These are phyloP conservation scores for Mycena capillaripes DNA, from an alignment of 768 basidiomycete genomes.

Conservation along the genomic window DNA sequence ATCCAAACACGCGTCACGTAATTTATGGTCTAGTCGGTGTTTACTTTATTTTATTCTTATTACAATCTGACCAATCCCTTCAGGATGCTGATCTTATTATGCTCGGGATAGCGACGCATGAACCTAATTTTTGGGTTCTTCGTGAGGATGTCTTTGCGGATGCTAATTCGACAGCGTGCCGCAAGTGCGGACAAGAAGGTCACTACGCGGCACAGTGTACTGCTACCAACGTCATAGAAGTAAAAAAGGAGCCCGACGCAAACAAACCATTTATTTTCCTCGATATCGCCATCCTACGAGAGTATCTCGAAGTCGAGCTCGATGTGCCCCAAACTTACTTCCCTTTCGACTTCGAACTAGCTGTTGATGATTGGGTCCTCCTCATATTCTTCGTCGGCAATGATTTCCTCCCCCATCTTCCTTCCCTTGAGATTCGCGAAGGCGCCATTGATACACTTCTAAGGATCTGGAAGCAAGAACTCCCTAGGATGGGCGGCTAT, in stretches of 20 bases:
- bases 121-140: conserved; percentile 97
- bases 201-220: conserved; percentile 97
- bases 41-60: background rate
- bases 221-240: conserved; percentile 77
- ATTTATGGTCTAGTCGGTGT: conserved; percentile 93
- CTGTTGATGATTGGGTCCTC: conserved; percentile 99
- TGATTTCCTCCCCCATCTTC: conserved; percentile 98
- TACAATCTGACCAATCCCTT: conserved; percentile 29
- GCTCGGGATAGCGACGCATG: conserved; percentile 97
- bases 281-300: conserved; percentile 94
- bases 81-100: conserved; percentile 99
- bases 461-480: conserved; percentile 94
- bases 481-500: conserved; percentile 98
- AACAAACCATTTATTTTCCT: conserved; percentile 99
- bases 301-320: conserved; percentile 98
- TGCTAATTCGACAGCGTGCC: conserved; percentile 84
- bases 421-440: conserved; percentile 98
- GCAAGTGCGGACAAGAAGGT: conserved; percentile 94
- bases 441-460: conserved; percentile 98
- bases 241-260: conserved; percentile 77
- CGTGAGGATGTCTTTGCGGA: conserved; percentile 98
- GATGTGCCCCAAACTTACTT: conserved; percentile 83
- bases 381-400: conserved; percentile 99
- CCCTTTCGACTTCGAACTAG: conserved; percentile 94
- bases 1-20: conserved; percentile 96